These are phyloP conservation scores for Neurospora sublineolata DNA, from an alignment of 495 filamentous ascomycete species.

Conservation along the genomic window DNA sequence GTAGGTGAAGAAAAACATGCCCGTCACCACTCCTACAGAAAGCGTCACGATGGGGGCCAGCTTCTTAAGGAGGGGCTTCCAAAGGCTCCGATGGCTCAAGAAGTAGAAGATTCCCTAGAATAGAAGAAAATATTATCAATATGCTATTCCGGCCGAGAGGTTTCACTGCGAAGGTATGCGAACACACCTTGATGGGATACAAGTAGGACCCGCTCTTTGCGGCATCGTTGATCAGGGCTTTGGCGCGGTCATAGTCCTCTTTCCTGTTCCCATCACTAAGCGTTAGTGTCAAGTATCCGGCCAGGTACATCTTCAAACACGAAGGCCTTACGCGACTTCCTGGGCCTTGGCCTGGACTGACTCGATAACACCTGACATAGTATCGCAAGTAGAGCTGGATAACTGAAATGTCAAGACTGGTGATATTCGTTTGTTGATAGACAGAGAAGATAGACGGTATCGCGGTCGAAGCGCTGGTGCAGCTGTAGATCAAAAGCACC, in stretches of 20 bases:
- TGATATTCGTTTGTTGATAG: background rate
- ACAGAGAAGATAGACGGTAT: background rate
- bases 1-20: slow-evolving; percentile 85
- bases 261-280: slow-evolving; percentile 19
- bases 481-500: background rate
- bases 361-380: slow-evolving; percentile 11
- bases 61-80: slow-evolving; percentile 58
- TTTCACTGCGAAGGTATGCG: background rate
- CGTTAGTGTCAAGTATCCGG: background rate
- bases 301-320: background rate
- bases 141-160: background rate
- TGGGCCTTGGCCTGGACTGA: slow-evolving; percentile 33
- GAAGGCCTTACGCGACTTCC: slow-evolving; percentile 35
- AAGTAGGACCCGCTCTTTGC: slow-evolving; percentile 65
- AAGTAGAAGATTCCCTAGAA: slow-evolving; percentile 64
- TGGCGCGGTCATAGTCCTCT: slow-evolving; percentile 47
- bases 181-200: slow-evolving; percentile 67
- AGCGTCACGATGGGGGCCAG: slow-evolving; percentile 59
- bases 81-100: slow-evolving; percentile 47
- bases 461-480: background rate
- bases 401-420: background rate
- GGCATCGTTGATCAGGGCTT: slow-evolving; percentile 46
- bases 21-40: slow-evolving; percentile 51
- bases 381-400: background rate
- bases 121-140: background rate